Percentiles rank a stretch among this genome's conserved stretches.
Evolutionary conservation across 208 protist genomes (phyloP).

Genomic region (Leishmania gerbilli): DNA sequence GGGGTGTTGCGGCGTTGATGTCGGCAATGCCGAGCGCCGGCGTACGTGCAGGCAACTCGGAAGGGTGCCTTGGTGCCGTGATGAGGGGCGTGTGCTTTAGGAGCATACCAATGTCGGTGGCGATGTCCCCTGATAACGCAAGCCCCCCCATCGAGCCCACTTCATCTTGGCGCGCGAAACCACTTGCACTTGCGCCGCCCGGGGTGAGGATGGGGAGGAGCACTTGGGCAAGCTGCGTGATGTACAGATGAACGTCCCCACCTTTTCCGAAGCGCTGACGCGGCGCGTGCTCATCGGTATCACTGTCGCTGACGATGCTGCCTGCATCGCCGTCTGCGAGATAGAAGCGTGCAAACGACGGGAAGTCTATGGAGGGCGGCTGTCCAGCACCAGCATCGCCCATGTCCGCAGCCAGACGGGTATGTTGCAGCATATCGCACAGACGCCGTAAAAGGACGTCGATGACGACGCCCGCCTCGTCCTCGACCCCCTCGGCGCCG

Average conservation of each 20-base stretch:
- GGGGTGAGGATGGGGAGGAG: conserved; percentile 11
- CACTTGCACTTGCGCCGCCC: neutral
- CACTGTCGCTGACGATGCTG: neutral
- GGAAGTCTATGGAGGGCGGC: conserved; percentile 11
- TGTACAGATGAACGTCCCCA: neutral
- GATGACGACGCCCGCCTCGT: neutral
- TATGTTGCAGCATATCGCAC: conserved; percentile 18
- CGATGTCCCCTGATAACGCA: conserved; percentile 18
- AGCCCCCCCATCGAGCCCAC: neutral
- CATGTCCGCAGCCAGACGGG: neutral
- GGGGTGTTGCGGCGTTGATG: neutral
- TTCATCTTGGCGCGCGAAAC: neutral
- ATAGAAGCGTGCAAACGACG: conserved; percentile 34
- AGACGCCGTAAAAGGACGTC: conserved; percentile 8
- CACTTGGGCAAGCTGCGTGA: conserved; percentile 9
- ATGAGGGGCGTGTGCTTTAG: conserved; percentile 21
- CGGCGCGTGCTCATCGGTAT: neutral
- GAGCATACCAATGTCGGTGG: conserved; percentile 7
- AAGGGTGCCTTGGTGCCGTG: neutral
- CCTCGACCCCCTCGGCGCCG: neutral
- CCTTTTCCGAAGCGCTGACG: neutral
- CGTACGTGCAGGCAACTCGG: neutral
- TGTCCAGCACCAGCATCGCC: neutral
- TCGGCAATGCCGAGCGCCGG: neutral
- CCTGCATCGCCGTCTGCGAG: conserved; percentile 1